Conservation (phyloP, 768 basidiomycete genomes). For the Hydnum rufescens region DNA sequence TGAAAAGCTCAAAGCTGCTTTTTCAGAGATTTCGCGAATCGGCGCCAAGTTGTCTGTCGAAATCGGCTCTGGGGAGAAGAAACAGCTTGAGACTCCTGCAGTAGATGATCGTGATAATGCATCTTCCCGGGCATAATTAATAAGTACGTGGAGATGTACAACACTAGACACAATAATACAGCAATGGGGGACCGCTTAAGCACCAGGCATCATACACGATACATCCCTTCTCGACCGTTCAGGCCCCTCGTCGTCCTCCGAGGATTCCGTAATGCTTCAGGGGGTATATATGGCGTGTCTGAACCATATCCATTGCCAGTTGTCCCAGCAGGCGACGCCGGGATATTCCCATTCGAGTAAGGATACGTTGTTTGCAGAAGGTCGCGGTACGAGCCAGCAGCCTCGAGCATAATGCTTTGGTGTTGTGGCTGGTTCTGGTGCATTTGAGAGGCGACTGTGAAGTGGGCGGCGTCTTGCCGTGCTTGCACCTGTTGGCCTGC, state of each 20-base stretch:
- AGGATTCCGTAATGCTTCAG: neutral
- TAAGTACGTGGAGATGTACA: neutral
- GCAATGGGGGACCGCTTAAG: neutral
- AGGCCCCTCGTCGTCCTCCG: neutral
- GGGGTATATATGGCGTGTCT: neutral
- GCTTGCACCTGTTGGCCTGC: neutral
- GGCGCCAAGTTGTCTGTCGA: slow-evolving; percentile 27
- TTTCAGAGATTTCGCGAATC: slow-evolving; percentile 71
- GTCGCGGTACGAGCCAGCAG: neutral
- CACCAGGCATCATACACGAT: neutral
- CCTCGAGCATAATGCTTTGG: neutral
- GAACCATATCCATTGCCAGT: neutral
- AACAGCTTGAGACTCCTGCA: too few relatives aligned
- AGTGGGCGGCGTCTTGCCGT: neutral
- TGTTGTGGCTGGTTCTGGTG: neutral
- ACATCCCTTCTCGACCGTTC: neutral
- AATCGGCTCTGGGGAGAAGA: neutral
- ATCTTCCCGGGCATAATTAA: neutral
- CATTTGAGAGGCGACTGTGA: neutral
- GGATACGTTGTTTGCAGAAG: neutral
- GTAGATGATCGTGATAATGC: neutral
- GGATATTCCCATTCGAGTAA: neutral
- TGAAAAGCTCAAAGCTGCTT: slow-evolving; percentile 58
- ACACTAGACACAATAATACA: neutral
- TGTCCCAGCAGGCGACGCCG: neutral